These are phyloP conservation scores for Sphaerostilbella broomeana DNA, from an alignment of 2,329 filamentous ascomycete species.

Conservation along the genomic window DNA sequence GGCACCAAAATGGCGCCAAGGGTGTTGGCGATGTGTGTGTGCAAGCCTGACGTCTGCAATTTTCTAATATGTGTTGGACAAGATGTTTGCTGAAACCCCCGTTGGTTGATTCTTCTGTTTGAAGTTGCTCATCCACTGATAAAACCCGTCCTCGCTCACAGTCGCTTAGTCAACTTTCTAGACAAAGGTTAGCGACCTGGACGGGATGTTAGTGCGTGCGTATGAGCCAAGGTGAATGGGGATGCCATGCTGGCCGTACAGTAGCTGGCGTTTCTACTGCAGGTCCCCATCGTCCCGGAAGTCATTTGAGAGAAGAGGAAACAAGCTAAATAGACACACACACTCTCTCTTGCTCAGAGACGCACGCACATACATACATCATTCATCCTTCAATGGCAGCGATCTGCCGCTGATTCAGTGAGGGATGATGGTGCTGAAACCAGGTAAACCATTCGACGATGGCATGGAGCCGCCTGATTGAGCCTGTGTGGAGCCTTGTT, in stretches of 20 bases:
- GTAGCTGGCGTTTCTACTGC: slow-evolving; percentile 12
- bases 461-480: slow-evolving; percentile 1
- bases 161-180: too few species aligned
- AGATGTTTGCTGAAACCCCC: too few species aligned
- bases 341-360: too few species aligned
- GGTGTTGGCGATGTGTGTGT: slow-evolving; percentile 4
- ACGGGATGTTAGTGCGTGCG: background rate
- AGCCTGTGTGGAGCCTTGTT: too few species aligned
- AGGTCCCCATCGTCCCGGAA: slow-evolving; percentile 11
- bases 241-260: slow-evolving; percentile 8
- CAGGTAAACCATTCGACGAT: background rate
- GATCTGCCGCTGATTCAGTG: background rate
- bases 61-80: too few species aligned
- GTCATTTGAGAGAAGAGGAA: slow-evolving; percentile 7
- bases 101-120: background rate
- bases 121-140: too few species aligned
- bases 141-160: too few species aligned
- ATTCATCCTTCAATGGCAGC: background rate
- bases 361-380: background rate
- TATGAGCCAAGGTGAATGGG: background rate
- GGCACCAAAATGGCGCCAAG: slow-evolving; percentile 3
- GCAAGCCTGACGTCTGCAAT: slow-evolving; percentile 3
- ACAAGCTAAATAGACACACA: too few species aligned
- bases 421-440: background rate
- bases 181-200: too few species aligned